Evolutionary conservation across 1,284 basidiomycete species (phyloP).

Genomic region (Trichosporon coremiiforme): DNA sequence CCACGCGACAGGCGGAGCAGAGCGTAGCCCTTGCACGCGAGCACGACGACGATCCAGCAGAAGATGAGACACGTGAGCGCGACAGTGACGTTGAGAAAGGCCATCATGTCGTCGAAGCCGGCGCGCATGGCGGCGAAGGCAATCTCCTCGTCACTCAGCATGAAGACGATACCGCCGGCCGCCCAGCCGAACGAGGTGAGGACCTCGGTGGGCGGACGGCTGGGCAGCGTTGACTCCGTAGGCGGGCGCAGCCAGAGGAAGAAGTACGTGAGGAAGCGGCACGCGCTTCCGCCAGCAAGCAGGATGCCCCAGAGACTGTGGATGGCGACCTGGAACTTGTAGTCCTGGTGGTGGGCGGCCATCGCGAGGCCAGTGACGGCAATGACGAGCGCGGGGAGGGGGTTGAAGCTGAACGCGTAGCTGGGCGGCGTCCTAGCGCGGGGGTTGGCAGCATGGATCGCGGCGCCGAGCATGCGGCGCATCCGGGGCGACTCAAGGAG

Average conservation of each 20-base stretch:
- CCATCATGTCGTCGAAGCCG: conserved; percentile 75
- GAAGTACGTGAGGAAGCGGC: conserved; percentile 74
- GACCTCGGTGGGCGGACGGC: conserved; percentile 91
- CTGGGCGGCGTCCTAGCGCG: conserved; percentile 65
- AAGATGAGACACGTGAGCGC: conserved; percentile 80
- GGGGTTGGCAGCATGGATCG: conserved; percentile 29
- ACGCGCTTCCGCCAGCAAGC: conserved; percentile 69
- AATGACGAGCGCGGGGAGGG: conserved; percentile 89
- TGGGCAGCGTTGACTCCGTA: conserved; percentile 70
- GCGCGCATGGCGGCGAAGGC: conserved; percentile 88
- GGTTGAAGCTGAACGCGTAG: conserved; percentile 84
- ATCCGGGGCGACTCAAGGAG: conserved; percentile 77
- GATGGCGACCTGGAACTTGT: conserved; percentile 72
- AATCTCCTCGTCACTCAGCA: conserved; percentile 87
- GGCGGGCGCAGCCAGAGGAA: conserved; percentile 80
- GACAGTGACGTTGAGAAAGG: conserved; percentile 58
- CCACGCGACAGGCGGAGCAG: conserved; percentile 35
- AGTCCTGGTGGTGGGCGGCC: conserved; percentile 91
- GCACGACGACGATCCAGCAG: conserved; percentile 72
- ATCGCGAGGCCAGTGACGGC: conserved; percentile 92
- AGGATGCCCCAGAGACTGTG: conserved; percentile 89
- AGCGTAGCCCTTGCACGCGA: conserved; percentile 75
- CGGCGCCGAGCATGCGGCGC: conserved; percentile 58
- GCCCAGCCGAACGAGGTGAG: conserved; percentile 83
- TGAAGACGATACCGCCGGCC: conserved; percentile 83